Evolutionary conservation across 139 green algal genomes (phyloP).

Genomic region (Bryopsis sp.): DNA sequence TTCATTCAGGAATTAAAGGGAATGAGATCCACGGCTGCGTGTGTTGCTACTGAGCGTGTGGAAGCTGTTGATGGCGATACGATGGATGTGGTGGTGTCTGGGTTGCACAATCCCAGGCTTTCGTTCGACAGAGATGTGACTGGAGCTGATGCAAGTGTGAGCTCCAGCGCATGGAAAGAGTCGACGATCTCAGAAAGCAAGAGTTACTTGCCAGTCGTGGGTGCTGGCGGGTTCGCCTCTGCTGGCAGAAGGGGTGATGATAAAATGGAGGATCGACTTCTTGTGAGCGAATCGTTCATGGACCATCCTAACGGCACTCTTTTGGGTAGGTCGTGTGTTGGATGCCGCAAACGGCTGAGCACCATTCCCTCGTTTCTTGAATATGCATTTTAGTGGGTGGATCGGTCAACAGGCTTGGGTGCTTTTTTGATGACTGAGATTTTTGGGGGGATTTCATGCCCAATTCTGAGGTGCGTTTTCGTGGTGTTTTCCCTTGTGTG

Average conservation of each 20-base stretch:
- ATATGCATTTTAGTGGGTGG: no score
- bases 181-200: neutral
- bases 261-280: conserved; percentile 70
- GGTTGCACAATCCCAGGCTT: conserved; percentile 1
- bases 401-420: no score
- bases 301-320: conserved; percentile 13
- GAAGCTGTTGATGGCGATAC: neutral
- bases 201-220: conserved; percentile 18
- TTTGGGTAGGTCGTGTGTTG: conserved; percentile 21
- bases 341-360: no score
- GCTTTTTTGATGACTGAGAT: no score
- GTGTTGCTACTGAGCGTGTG: neutral
- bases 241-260: conserved; percentile 34
- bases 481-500: neutral
- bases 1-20: conserved; percentile 28
- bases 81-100: no score
- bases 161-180: neutral
- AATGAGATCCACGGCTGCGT: conserved; percentile 18
- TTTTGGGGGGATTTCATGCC: no score
- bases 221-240: conserved; percentile 30
- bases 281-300: conserved; percentile 29
- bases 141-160: neutral
- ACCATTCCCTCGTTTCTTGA: no score
- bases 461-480: no score
- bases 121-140: neutral